A percentile compares a stretch with the other conserved stretches of the same genome.
These are phyloP conservation scores for Grosmannia serpens DNA, from an alignment of 2,329 filamentous ascomycete genomes.

Conservation along the genomic window DNA sequence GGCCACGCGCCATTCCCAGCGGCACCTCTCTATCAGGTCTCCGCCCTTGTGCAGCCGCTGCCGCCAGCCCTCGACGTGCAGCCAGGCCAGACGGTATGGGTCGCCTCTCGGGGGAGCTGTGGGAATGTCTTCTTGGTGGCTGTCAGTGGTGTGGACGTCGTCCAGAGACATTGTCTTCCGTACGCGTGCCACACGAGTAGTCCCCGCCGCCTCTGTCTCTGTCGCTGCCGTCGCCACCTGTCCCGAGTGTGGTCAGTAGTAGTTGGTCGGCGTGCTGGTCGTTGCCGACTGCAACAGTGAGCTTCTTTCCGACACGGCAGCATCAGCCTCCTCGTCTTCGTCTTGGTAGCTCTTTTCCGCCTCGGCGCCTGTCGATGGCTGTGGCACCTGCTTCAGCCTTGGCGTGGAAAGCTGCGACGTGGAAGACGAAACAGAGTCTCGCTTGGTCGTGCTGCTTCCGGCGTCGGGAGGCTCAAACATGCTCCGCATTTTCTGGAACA, in stretches of 20 bases:
- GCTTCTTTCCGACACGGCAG: slow-evolving; percentile 18
- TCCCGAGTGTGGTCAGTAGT: slow-evolving; percentile 27
- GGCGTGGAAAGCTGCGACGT: background rate
- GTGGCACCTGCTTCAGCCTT: background rate
- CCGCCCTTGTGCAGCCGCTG: slow-evolving; percentile 19
- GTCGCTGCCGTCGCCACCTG: background rate
- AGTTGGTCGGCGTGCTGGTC: background rate
- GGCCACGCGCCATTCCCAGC: slow-evolving; percentile 21
- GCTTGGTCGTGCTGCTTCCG: background rate
- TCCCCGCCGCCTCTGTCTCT: background rate
- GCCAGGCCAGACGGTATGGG: slow-evolving; percentile 23
- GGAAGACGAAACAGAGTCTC: background rate
- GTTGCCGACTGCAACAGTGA: slow-evolving; percentile 16
- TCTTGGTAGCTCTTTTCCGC: background rate
- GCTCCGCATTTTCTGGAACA: slow-evolving; percentile 29
- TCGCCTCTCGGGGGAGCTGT: background rate
- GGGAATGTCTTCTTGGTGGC: too few species aligned
- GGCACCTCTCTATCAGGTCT: slow-evolving; percentile 21
- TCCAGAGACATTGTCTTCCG: background rate
- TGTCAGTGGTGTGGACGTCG: background rate
- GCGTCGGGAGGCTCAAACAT: slow-evolving; percentile 23
- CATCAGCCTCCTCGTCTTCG: slow-evolving; percentile 12
- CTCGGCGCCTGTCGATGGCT: background rate
- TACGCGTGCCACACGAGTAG: background rate
- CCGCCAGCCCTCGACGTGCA: slow-evolving; percentile 27